Base-by-base conservation (phyloP, 176 grass and related monocot species). In the Stipa capillata region DNA sequence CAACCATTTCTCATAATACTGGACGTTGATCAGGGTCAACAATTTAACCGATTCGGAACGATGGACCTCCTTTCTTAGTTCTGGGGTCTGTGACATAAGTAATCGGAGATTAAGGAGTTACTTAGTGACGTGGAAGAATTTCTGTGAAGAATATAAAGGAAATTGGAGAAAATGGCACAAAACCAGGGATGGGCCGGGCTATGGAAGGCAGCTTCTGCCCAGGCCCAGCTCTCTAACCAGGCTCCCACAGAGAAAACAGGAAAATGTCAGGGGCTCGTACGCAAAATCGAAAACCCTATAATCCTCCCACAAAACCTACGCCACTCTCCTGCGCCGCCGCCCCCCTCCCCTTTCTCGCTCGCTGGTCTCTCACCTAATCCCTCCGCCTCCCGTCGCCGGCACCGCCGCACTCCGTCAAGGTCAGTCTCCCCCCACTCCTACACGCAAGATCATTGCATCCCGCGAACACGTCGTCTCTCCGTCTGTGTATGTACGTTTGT, bases 261-360 rank as follows among this genome's bases (percentile, higher is more conserved):
- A 27, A 12, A 70, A 27, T 0, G 0, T 0, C 14, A 82, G 72
- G 85, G 72, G 10, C 52, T 24, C 11, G 15, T 1, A 0, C 11
- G 58, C 24, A 59, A 88, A 73, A 68, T 17, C 3, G 80, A 72
- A 67, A 79, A 75, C 87, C 69, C 76, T 88, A 84, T 80, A 88
- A 84, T 80, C 69, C 69, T 67, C 43, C 34, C 58, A 65, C 20
- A 28, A 79, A 79, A 17, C 75, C 75, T 49, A 37, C 65, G 31
- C 29, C 21, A 29, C 5, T 29, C 41, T n/a, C 78, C 78, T 60
- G 52, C 75, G 76, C 69, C 76, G 87, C 86, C 86, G 68, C 42
- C 74, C 4, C 29, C 68, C 0, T 25, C 40, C 6, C 25, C 48
- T 15, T 20, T 32, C 1, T 9, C 5, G 21, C 56, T 28, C 52